phyloP scores from a whole-genome alignment of 2,329 filamentous ascomycete species.

The Monilinia fructigena region DNA sequence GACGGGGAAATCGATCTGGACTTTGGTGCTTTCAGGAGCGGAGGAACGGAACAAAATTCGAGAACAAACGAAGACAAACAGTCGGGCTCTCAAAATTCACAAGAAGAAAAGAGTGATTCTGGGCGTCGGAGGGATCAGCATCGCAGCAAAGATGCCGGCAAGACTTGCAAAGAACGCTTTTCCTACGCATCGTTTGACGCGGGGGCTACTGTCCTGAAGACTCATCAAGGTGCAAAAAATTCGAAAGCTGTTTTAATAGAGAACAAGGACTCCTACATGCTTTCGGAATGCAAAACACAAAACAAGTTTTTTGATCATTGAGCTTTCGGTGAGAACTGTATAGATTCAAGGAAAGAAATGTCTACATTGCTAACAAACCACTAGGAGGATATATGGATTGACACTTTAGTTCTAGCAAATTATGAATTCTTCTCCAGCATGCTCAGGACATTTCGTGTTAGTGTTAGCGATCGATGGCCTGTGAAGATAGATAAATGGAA shows the following conservation, averaged over 20 bases:
- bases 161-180: constrained; percentile 95
- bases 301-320: constrained; percentile 93
- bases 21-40: constrained; percentile 61
- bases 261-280: constrained; percentile 98
- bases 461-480: constrained; percentile 91
- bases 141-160: constrained; percentile 88
- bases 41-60: constrained; percentile 27
- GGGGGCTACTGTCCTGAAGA: constrained; percentile 89
- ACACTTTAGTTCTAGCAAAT: constrained; percentile 95
- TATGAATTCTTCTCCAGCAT: constrained; percentile 99
- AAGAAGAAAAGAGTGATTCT: constrained; percentile 35
- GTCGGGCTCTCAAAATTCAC: constrained; percentile 30
- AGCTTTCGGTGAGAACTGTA: constrained; percentile 69
- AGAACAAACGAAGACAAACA: constrained; percentile 30
- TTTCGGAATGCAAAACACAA: constrained; percentile 80
- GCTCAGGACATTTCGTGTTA: constrained; percentile 85
- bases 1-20: constrained; percentile 82
- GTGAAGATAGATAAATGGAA: constrained; percentile 92
- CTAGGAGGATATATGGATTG: constrained; percentile 66
- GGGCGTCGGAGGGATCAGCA: constrained; percentile 41
- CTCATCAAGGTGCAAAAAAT: constrained; percentile 81
- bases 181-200: constrained; percentile 98
- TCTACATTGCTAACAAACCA: constrained; percentile 26
- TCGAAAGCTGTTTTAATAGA: constrained; percentile 86
- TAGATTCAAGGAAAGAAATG: constrained; percentile 44